Conservation (phyloP, 2,329 filamentous ascomycete species). For the Paecilomyces sp. region DNA sequence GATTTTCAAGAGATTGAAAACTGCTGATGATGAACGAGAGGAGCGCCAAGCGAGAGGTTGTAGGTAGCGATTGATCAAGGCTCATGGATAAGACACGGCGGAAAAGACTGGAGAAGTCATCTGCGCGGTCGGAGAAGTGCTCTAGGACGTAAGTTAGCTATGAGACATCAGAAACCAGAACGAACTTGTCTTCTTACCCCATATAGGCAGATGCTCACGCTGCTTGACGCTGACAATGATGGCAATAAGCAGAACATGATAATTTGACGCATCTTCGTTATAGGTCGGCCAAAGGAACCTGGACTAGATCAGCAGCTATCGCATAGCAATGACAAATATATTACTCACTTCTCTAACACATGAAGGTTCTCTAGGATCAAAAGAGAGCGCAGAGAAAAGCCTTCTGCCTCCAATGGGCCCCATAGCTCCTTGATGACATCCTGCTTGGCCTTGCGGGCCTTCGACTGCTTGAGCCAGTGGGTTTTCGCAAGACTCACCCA, state of each 20-base stretch:
- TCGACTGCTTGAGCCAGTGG: conserved; percentile 71
- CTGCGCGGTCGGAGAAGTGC: conserved; percentile 67
- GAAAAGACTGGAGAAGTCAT: conserved; percentile 83
- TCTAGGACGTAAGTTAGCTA: conserved; percentile 42
- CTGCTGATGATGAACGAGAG: conserved; percentile 83
- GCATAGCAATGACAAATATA: not conserved
- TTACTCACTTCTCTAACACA: conserved; percentile 66
- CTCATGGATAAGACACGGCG: conserved; percentile 83
- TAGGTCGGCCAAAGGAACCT: conserved; percentile 95
- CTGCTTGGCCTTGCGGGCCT: conserved; percentile 66
- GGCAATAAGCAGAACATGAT: conserved; percentile 81
- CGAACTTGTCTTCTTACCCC: conserved; percentile 53
- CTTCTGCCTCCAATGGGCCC: conserved; percentile 76
- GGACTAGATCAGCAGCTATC: conserved; percentile 8
- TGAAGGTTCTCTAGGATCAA: conserved; percentile 84
- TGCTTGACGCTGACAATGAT: conserved; percentile 83
- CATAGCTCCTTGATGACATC: conserved; percentile 86
- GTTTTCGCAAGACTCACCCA: conserved; percentile 68
- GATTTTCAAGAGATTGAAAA: conserved; percentile 88
- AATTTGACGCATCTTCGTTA: conserved; percentile 78
- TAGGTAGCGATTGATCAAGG: conserved; percentile 61
- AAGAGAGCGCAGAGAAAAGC: conserved; percentile 70
- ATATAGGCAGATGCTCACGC: conserved; percentile 77
- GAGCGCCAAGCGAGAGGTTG: conserved; percentile 69
- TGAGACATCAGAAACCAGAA: not conserved